Percentiles rank a stretch among this genome's conserved stretches.
Conservation (phyloP, 1,284 basidiomycete genomes). For the Ganoderma lucidum region DNA sequence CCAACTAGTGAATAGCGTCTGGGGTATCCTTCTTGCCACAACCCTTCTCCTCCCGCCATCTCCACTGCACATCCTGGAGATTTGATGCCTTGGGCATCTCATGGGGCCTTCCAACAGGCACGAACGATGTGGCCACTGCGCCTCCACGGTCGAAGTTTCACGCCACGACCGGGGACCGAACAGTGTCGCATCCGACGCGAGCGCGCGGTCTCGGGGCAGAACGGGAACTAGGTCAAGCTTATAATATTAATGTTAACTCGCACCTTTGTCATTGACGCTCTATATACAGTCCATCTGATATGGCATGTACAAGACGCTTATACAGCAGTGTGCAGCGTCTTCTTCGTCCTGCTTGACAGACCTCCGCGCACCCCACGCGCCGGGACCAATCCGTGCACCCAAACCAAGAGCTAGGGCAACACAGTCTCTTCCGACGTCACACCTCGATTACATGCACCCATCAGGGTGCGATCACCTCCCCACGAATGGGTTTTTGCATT, state of each 20-base stretch:
- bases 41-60: neutral
- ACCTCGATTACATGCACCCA: neutral
- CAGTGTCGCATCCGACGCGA: neutral
- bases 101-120: neutral
- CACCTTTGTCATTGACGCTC: conserved; percentile 2
- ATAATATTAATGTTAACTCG: neutral
- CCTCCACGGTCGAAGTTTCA: neutral
- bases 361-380: neutral
- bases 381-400: neutral
- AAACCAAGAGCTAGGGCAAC: neutral
- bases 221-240: neutral
- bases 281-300: neutral
- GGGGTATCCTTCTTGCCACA: neutral
- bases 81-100: neutral
- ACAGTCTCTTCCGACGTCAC: neutral
- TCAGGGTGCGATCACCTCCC: neutral
- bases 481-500: neutral
- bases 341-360: neutral
- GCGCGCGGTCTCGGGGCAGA: neutral
- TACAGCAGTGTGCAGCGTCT: neutral
- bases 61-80: neutral
- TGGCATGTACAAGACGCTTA: neutral
- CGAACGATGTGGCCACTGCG: neutral
- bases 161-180: neutral
- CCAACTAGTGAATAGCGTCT: neutral